Percentiles rank a stretch among this genome's conserved stretches.
These are phyloP conservation scores for Phytophthora macrochlamydospora DNA, from an alignment of 352 stramenopile genomes.

Conservation along the genomic window DNA sequence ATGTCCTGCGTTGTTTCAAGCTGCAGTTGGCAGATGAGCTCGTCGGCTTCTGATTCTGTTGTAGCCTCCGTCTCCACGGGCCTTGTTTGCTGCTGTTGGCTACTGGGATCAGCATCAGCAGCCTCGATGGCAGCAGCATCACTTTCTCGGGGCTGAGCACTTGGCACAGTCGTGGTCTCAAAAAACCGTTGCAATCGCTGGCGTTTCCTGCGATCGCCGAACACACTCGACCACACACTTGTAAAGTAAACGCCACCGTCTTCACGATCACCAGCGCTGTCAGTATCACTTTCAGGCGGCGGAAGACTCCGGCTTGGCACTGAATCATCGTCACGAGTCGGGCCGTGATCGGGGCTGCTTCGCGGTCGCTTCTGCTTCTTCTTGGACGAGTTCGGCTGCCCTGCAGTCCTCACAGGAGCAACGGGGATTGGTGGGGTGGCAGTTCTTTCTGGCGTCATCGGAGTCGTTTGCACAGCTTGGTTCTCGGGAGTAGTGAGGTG, in stretches of 20 bases:
- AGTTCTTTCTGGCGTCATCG: background rate
- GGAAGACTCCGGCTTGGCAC: background rate
- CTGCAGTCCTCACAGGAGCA: background rate
- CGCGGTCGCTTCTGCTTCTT: slow-evolving; percentile 26
- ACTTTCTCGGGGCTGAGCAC: slow-evolving; percentile 7
- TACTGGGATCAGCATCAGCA: background rate
- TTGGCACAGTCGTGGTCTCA: slow-evolving; percentile 3
- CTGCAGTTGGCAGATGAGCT: slow-evolving; percentile 37
- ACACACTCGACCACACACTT: slow-evolving; percentile 20
- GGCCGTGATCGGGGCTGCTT: background rate
- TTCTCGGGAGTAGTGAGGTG: slow-evolving; percentile 4
- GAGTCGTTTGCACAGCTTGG: background rate
- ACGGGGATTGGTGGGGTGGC: background rate
- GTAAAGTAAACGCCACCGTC: slow-evolving; percentile 26
- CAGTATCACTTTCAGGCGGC: background rate
- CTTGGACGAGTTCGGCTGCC: slow-evolving; percentile 3
- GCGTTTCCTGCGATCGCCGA: slow-evolving; percentile 20
- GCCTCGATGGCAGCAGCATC: background rate
- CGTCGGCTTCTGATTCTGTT: slow-evolving; percentile 33
- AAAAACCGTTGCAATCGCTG: slow-evolving; percentile 28
- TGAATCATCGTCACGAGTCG: background rate
- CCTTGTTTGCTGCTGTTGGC: background rate
- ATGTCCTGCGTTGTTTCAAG: slow-evolving; percentile 36
- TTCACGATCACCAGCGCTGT: background rate
- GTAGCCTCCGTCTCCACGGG: slow-evolving; percentile 13